Percentiles rank a stretch among this genome's conserved stretches.
Evolutionary conservation across 176 grass and related monocot species (phyloP).

Genomic region (Thinopyrum elongatum): DNA sequence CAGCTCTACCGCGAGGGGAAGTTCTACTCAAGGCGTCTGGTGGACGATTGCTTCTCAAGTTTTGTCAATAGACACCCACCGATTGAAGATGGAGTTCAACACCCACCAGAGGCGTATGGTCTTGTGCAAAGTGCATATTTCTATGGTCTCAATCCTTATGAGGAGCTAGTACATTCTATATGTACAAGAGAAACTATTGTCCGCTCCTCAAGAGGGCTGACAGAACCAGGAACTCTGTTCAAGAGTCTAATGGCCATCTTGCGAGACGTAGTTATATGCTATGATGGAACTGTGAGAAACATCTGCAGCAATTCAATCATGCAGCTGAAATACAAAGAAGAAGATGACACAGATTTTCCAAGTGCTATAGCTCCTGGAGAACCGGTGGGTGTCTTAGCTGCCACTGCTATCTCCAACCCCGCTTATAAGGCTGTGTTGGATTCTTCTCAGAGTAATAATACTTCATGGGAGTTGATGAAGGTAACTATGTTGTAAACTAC

Average conservation of each 20-base stretch:
- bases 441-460: slow-evolving; percentile 92
- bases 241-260: slow-evolving; percentile 94
- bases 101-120: slow-evolving; percentile 76
- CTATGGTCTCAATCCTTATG: slow-evolving; percentile 85
- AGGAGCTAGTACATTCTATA: slow-evolving; percentile 84
- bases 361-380: slow-evolving; percentile 69
- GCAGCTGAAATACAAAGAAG: slow-evolving; percentile 68
- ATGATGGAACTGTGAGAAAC: slow-evolving; percentile 91
- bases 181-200: slow-evolving; percentile 82
- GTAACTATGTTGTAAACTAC: slow-evolving; percentile 31
- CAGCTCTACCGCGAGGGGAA: slow-evolving; percentile 78
- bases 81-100: slow-evolving; percentile 30
- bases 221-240: slow-evolving; percentile 86
- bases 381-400: slow-evolving; percentile 95
- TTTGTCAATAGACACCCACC: slow-evolving; percentile 64
- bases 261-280: slow-evolving; percentile 86
- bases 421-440: slow-evolving; percentile 92
- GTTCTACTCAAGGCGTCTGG: slow-evolving; percentile 70
- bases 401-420: slow-evolving; percentile 86
- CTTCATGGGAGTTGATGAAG: slow-evolving; percentile 97
- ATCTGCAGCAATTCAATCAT: slow-evolving; percentile 81
- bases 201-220: slow-evolving; percentile 87
- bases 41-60: slow-evolving; percentile 77
- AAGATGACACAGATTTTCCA: slow-evolving; percentile 29
- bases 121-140: slow-evolving; percentile 75